Conservation (phyloP, 345 rosid genomes). For the Populus deltoides region DNA sequence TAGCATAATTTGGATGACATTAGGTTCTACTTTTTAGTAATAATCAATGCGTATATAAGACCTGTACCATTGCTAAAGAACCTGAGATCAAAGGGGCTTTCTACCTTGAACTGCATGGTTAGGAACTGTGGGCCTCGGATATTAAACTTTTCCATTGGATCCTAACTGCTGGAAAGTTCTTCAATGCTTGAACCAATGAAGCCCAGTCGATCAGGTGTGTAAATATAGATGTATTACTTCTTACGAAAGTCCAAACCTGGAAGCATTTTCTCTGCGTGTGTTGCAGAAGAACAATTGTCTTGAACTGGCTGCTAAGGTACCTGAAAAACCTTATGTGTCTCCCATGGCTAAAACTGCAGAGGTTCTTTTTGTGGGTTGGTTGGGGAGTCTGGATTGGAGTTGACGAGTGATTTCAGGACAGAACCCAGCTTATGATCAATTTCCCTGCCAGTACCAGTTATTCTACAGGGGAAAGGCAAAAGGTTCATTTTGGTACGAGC, state of each 20-base stretch:
- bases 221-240: constrained; percentile 90
- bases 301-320: constrained; percentile 71
- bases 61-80: constrained; percentile 76
- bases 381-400: constrained; percentile 77
- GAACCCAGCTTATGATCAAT: constrained; percentile 94
- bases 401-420: constrained; percentile 96
- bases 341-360: constrained; percentile 73
- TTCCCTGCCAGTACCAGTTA: constrained; percentile 91
- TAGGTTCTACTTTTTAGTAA: constrained; percentile 73
- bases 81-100: constrained; percentile 83
- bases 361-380: constrained; percentile 90
- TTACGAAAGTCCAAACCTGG: constrained; percentile 78
- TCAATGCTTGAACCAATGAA: constrained; percentile 83
- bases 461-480: constrained; percentile 89
- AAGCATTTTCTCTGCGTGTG: constrained; percentile 86
- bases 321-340: constrained; percentile 59
- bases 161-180: constrained; percentile 88
- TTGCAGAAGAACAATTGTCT: constrained; percentile 85
- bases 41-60: constrained; percentile 78
- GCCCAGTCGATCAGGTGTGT: constrained; percentile 92
- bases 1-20: constrained; percentile 84
- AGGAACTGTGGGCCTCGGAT: constrained; percentile 84
- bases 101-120: constrained; percentile 81
- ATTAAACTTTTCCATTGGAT: constrained; percentile 71
- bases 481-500: constrained; percentile 92